A percentile compares a stretch with the other conserved stretches of the same genome.
Conservation (phyloP, 139 green algal genomes). For the Pseudopediastrum boryanum region DNA sequence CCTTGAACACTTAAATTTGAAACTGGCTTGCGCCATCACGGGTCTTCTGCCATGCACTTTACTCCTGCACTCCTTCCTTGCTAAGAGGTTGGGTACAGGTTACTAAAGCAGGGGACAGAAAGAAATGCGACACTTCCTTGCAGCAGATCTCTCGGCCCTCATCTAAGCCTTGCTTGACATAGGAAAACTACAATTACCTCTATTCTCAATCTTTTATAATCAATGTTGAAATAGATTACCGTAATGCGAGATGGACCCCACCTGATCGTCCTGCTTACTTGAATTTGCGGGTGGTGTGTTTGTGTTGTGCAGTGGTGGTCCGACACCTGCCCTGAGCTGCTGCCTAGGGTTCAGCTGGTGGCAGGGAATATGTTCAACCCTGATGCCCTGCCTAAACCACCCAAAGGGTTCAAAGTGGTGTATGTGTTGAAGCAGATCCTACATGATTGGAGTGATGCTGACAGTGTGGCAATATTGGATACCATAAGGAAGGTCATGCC, state of each 20-base stretch:
- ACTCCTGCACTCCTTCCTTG: too few species aligned
- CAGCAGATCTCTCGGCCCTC: background rate
- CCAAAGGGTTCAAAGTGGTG: background rate
- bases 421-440: constrained; percentile 33
- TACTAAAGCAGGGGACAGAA: too few species aligned
- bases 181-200: background rate
- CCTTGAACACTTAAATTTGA: too few species aligned
- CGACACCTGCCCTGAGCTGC: background rate
- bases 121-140: too few species aligned
- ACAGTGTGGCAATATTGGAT: constrained; percentile 16
- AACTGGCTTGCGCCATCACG: too few species aligned
- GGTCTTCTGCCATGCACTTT: too few species aligned
- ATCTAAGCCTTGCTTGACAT: background rate
- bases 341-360: constrained; percentile 11
- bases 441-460: constrained; percentile 29
- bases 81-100: too few species aligned
- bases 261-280: background rate
- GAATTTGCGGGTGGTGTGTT: background rate
- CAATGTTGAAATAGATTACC: too few species aligned
- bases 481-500: background rate
- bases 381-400: constrained; percentile 6
- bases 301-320: background rate
- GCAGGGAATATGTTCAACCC: constrained; percentile 31
- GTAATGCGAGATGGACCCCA: background rate
- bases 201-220: background rate